These are phyloP conservation scores for Corylus avellana DNA, from an alignment of 306 rosid genomes.

Conservation along the genomic window DNA sequence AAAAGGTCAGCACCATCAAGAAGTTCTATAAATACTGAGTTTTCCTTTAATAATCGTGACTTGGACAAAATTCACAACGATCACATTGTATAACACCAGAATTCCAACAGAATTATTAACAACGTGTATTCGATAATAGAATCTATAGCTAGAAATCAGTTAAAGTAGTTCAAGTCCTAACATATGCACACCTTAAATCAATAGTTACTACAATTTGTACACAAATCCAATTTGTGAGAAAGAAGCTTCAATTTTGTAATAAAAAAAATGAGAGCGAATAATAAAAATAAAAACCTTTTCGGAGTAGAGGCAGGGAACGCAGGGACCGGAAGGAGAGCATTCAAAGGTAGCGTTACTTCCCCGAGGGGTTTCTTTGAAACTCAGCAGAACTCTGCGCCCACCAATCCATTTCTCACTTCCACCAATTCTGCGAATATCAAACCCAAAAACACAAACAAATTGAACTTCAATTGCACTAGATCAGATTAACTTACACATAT, in stretches of 20 bases:
- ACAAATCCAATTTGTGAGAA: neutral
- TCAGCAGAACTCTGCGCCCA: conserved; percentile 61
- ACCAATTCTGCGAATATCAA: conserved; percentile 42
- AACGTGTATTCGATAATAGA: neutral
- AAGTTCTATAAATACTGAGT: neutral
- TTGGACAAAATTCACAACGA: neutral
- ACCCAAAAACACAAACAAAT: neutral
- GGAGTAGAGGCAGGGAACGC: conserved; percentile 78
- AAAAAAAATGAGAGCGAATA: neutral
- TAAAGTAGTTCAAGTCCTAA: neutral
- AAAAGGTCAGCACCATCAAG: neutral
- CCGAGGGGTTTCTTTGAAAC: conserved; percentile 63
- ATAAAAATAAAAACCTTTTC: conserved; percentile 62
- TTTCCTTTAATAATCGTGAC: neutral
- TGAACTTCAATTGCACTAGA: conserved; percentile 18
- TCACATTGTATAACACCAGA: neutral
- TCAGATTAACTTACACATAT: conserved; percentile 22
- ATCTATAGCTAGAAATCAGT: neutral
- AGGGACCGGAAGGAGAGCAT: conserved; percentile 94
- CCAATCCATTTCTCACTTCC: conserved; percentile 38
- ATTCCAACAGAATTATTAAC: neutral
- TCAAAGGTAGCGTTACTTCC: conserved; percentile 76
- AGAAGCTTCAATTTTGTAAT: neutral
- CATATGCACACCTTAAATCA: neutral
- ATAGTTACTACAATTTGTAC: neutral